Evolutionary conservation across 768 basidiomycete genomes (phyloP).

Genomic region (Lactarius sp.): DNA sequence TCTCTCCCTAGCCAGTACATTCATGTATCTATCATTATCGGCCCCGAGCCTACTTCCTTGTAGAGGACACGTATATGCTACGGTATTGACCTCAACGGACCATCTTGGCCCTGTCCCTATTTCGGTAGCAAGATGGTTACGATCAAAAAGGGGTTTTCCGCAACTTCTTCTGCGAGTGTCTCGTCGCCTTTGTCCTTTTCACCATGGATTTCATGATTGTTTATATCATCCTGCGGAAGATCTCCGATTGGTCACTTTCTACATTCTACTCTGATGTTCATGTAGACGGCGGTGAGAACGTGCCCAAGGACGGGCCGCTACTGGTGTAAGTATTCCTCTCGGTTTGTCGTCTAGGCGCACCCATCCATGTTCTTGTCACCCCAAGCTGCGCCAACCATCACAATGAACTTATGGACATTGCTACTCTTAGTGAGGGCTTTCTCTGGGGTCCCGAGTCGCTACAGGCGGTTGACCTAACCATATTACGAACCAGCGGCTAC

Average conservation of each 20-base stretch:
- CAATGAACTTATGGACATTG: slow-evolving; percentile 65
- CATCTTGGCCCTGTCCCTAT: too few species aligned
- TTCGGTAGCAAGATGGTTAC: too few species aligned
- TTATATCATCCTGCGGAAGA: slow-evolving; percentile 64
- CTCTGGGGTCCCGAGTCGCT: neutral
- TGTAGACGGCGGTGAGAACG: slow-evolving; percentile 80
- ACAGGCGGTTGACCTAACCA: neutral
- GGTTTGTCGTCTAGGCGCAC: neutral
- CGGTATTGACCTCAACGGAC: too few species aligned
- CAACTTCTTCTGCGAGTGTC: neutral
- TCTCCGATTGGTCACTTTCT: slow-evolving; percentile 68
- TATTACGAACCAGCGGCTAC: slow-evolving; percentile 51
- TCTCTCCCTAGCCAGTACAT: neutral
- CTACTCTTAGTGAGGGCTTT: slow-evolving; percentile 36
- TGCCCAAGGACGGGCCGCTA: slow-evolving; percentile 82
- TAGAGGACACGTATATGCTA: too few species aligned
- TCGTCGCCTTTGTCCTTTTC: neutral
- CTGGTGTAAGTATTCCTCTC: slow-evolving; percentile 62
- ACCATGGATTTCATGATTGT: slow-evolving; percentile 38
- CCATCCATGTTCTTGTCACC: neutral
- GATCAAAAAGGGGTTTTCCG: neutral
- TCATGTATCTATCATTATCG: too few species aligned
- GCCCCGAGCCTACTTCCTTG: too few species aligned
- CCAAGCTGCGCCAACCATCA: slow-evolving; percentile 43
- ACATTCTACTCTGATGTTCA: slow-evolving; percentile 86